A percentile compares a stretch with the other conserved stretches of the same genome.
phyloP scores from a whole-genome alignment of 805 yeast genomes.

The Blastobotrys mokoenaii region DNA sequence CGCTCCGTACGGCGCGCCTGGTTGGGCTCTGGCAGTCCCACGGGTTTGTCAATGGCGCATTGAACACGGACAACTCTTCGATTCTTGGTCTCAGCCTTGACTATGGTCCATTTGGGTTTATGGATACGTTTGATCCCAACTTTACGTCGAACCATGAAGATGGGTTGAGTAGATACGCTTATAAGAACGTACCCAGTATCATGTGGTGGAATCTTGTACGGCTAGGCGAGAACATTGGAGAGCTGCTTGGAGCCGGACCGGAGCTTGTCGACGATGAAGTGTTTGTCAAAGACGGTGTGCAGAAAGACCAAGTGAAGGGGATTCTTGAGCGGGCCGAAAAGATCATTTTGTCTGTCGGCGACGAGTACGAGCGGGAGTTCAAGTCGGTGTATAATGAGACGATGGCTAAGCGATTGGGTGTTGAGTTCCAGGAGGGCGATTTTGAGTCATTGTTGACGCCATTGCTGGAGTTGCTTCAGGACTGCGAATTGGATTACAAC shows the following conservation, averaged over 20 bases:
- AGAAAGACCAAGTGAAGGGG: constrained; percentile 37
- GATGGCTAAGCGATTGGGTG: constrained; percentile 64
- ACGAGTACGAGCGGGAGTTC: constrained; percentile 56
- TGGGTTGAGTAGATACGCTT: constrained; percentile 58
- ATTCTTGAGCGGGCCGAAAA: constrained; percentile 51
- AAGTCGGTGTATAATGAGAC: constrained; percentile 47
- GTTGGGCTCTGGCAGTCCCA: constrained; percentile 85
- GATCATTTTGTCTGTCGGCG: constrained; percentile 55
- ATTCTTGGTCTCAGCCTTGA: constrained; percentile 83
- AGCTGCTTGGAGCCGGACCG: constrained; percentile 66
- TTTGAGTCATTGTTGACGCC: constrained; percentile 41
- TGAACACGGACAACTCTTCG: constrained; percentile 91
- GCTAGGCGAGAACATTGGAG: constrained; percentile 76
- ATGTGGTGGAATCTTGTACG: constrained; percentile 91
- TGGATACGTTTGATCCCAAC: constrained; percentile 75
- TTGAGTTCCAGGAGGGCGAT: constrained; percentile 35
- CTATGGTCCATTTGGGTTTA: constrained; percentile 89
- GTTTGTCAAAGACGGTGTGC: constrained; percentile 33
- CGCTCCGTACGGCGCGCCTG: constrained; percentile 63
- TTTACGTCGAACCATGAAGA: constrained; percentile 92
- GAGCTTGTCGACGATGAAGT: constrained; percentile 38
- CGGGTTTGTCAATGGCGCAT: constrained; percentile 89
- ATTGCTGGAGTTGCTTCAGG: constrained; percentile 50
- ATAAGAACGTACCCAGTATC: constrained; percentile 73
- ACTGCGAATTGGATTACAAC: constrained; percentile 68